Conservation (phyloP, 148 eudicot species). For the Talinum fruticosum region DNA sequence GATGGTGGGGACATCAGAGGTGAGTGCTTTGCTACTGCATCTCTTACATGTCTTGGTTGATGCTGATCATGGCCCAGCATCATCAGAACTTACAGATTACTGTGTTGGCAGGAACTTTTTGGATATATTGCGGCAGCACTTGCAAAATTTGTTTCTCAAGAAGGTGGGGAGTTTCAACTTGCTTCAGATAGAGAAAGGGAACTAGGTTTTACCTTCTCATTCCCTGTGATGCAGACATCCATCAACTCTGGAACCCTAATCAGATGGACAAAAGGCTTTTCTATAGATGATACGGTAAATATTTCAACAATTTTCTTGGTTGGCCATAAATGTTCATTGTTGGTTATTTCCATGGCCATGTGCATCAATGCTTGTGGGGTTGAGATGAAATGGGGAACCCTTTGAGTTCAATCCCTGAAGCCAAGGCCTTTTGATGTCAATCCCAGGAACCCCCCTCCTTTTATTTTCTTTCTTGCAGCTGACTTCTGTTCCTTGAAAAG, state of each 20-base stretch:
- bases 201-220: conserved; percentile 75
- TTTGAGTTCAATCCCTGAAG: background rate
- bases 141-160: conserved; percentile 56
- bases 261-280: conserved; percentile 72
- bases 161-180: conserved; percentile 46
- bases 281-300: conserved; percentile 54
- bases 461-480: background rate
- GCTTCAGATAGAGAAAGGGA: conserved; percentile 57
- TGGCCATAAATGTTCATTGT: background rate
- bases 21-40: conserved; percentile 23
- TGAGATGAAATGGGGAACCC: background rate
- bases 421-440: background rate
- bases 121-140: conserved; percentile 66
- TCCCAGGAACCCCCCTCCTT: background rate
- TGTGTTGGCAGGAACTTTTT: conserved; percentile 58
- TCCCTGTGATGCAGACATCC: conserved; percentile 77
- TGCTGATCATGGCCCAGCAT: background rate
- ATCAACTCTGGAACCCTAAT: conserved; percentile 61
- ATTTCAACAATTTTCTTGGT: background rate
- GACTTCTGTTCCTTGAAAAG: conserved; percentile 13
- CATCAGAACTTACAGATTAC: conserved; percentile 8
- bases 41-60: background rate
- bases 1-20: conserved; percentile 70
- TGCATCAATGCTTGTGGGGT: background rate
- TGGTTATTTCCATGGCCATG: conserved; percentile 1